Evolutionary conservation across 306 rosid species (phyloP), one percentile per base, ranked within the genome.

Genomic region (Prinsepia uniflora): DNA sequence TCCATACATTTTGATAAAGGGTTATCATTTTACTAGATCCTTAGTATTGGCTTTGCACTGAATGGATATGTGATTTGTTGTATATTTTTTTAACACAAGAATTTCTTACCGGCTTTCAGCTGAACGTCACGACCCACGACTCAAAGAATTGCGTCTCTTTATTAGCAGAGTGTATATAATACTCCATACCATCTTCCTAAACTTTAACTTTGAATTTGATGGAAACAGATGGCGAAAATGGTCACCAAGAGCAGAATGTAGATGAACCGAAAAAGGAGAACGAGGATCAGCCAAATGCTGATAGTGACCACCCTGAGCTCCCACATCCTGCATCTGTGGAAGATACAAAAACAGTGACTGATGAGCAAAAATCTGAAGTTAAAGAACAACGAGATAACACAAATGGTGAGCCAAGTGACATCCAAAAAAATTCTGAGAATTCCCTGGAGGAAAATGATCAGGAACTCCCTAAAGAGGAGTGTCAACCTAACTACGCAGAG

Each of bases 211-310:
- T 50, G 20, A 30, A 68, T 80, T 71, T 65, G 61, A 43, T 79
- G 65, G 68, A 15, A 39, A 59, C 82, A 92, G 98, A 83, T 57
- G 75, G 74, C 81, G 82, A 82, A 64, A 92, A 90, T 64, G 98
- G 96, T 10, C 81, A 88, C 73, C 83, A 84, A 79, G 81, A 84
- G 43, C 82, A 77, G 60, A 68, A 81, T 55, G 67, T 7, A 22
- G 78, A 43, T 15, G 91, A 76, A 5, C 47, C 79, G 0, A 46
- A 24, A 3, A 63, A 77, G 41, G 88, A 84, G 67, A 71, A 76
- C 17, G 80, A 11, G 20, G 83, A 64, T 36, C 46, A 72, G 74
- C 68, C 77, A 42, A 43, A 61, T 70, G 20, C 62, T 54, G 90
- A 77, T 75, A 59, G 70, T 48, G 47, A 39, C 22, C 41, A 34